Evolutionary conservation across 768 basidiomycete genomes (phyloP).

Genomic region (Phaeotremella skinneri): DNA sequence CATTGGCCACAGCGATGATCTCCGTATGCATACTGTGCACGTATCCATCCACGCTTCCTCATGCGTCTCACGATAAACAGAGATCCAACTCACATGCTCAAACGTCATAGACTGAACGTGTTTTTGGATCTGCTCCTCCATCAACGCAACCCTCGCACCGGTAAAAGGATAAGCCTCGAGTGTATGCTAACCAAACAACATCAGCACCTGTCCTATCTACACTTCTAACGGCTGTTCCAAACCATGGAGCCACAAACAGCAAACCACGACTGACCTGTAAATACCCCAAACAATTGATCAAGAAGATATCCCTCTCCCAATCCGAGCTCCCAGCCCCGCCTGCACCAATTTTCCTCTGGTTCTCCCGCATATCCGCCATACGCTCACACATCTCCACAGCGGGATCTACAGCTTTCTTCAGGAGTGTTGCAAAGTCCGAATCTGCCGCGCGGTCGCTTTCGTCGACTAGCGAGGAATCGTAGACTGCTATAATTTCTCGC

Average conservation of each 20-base stretch:
- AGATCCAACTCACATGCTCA: slow-evolving; percentile 67
- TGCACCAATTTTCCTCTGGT: slow-evolving; percentile 13
- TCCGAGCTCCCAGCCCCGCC: slow-evolving; percentile 54
- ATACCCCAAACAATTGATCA: slow-evolving; percentile 81
- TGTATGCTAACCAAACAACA: slow-evolving; percentile 34
- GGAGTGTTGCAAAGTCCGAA: slow-evolving; percentile 65
- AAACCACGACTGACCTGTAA: slow-evolving; percentile 62
- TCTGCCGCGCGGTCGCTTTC: slow-evolving; percentile 56
- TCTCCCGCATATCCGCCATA: slow-evolving; percentile 59
- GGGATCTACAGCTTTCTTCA: slow-evolving; percentile 83
- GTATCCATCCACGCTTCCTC: no score
- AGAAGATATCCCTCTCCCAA: slow-evolving; percentile 82
- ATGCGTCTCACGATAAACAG: no score
- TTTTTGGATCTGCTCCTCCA: slow-evolving; percentile 64
- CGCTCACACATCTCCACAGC: slow-evolving; percentile 70
- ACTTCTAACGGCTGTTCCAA: neutral
- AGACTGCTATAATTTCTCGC: slow-evolving; percentile 83
- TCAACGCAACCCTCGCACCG: slow-evolving; percentile 54
- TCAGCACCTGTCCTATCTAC: neutral
- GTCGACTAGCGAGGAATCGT: slow-evolving; percentile 77
- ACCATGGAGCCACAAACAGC: neutral
- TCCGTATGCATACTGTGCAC: no score
- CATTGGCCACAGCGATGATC: no score
- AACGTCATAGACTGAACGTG: slow-evolving; percentile 66
- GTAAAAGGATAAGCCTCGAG: slow-evolving; percentile 48